phyloP scores from a whole-genome alignment of 176 grass and related monocot genomes.

The Areca catechu region DNA sequence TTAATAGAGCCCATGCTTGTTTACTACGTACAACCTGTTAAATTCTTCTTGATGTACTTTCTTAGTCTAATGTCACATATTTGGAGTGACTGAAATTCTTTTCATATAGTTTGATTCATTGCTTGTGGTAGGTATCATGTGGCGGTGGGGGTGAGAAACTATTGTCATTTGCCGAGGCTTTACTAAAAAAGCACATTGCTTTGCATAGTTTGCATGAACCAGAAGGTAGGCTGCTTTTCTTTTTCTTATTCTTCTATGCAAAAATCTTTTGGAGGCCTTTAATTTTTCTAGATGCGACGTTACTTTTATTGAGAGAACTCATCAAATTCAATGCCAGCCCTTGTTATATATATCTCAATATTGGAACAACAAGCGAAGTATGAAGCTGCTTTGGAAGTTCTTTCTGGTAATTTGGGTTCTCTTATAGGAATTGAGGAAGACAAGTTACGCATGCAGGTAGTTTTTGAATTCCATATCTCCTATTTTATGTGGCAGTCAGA shows the following conservation, averaged over 20 bases:
- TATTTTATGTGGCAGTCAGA: no score
- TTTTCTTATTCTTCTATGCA: not conserved
- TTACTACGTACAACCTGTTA: no score
- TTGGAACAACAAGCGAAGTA: conserved; percentile 92
- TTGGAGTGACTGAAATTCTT: not conserved
- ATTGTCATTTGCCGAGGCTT: conserved; percentile 64
- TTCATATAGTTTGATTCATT: conserved; percentile 8
- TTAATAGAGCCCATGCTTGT: no score
- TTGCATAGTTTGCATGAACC: conserved; percentile 83
- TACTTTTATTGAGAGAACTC: conserved; percentile 23
- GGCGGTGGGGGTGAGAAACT: conserved; percentile 62
- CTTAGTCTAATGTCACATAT: not conserved
- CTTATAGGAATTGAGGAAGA: conserved; percentile 88
- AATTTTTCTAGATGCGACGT: not conserved
- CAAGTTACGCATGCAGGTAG: conserved; percentile 84
- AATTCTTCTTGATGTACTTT: no score
- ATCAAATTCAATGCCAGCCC: conserved; percentile 41
- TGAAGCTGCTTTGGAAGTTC: conserved; percentile 74
- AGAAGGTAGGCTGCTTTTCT: conserved; percentile 38
- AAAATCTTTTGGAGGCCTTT: conserved; percentile 3
- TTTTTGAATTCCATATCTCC: not conserved
- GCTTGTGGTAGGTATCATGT: conserved; percentile 41
- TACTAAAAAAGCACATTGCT: conserved; percentile 85
- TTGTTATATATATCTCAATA: conserved; percentile 75
- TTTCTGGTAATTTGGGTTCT: conserved; percentile 84